These are phyloP conservation scores for Xylariaceae sp. DNA, from an alignment of 2,329 filamentous ascomycete genomes.

Conservation along the genomic window DNA sequence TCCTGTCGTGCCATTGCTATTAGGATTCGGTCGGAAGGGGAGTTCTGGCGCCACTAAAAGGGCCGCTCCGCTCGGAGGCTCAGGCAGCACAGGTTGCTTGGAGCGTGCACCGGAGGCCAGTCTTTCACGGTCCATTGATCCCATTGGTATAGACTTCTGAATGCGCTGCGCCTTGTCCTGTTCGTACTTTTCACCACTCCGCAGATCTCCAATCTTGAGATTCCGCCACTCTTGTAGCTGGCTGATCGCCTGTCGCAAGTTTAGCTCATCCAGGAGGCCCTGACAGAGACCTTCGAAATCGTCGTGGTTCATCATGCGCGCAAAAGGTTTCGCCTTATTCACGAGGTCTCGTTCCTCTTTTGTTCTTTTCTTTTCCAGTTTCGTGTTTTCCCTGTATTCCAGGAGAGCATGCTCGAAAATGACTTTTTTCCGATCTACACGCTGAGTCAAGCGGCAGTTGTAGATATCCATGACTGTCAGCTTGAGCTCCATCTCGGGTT, in stretches of 20 bases:
- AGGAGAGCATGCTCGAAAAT: constrained; percentile 93
- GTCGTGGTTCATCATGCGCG: constrained; percentile 89
- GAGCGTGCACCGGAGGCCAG: constrained; percentile 68
- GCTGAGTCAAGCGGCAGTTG: constrained; percentile 83
- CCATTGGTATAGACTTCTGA: constrained; percentile 67
- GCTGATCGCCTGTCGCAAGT: constrained; percentile 80
- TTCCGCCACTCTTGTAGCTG: constrained; percentile 94
- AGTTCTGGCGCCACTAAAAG: constrained; percentile 77
- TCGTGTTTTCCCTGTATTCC: constrained; percentile 88
- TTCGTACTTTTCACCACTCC: constrained; percentile 88
- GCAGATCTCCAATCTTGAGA: constrained; percentile 78
- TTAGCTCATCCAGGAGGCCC: constrained; percentile 85
- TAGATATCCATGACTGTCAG: constrained; percentile 98
- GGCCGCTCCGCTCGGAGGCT: constrained; percentile 70
- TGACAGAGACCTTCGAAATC: constrained; percentile 86
- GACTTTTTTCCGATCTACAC: constrained; percentile 92
- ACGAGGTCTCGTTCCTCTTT: constrained; percentile 91
- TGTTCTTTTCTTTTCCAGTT: constrained; percentile 87
- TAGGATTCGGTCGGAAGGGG: constrained; percentile 52
- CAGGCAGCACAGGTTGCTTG: constrained; percentile 62
- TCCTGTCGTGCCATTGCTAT: constrained; percentile 22
- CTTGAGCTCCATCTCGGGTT: constrained; percentile 96
- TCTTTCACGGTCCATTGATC: constrained; percentile 76
- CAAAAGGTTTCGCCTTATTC: constrained; percentile 93
- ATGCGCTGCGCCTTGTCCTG: constrained; percentile 75